Evolutionary conservation across 805 yeast species (phyloP), one percentile per base, ranked within the genome.

Genomic region (Gaillardinia entomophila): DNA sequence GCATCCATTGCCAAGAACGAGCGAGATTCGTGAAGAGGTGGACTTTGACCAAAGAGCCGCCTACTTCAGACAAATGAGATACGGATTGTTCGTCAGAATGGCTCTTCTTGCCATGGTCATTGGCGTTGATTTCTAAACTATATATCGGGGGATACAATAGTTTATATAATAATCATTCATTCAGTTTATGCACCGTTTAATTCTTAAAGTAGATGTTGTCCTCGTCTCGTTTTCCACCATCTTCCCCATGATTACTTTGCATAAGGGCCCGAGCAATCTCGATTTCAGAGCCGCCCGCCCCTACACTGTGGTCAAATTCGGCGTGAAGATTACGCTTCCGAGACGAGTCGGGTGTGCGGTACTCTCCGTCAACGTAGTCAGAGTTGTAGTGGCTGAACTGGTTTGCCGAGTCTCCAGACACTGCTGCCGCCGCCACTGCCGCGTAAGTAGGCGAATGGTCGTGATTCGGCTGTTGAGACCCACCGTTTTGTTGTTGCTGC

Each of bases 1-100:
- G 95, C 99, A 92, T 61, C 99, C 99, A 59, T 77, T 92, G 51
- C 99, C 99, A 58, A 84, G 99, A 65, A 89, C 87, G 45, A 82
- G 79, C 52, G 99, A 92, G 68, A 90, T 92, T 49, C 84, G 84
- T 54, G 97, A 89, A 67, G 98, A 92, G 69, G 97, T 92, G 53
- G 99, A 92, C 62, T 92, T 90, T 56, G 99, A 92, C 66, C 97
- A 90, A 64, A 84, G 99, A 63, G 97, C 98, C 45, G 97, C 98
- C 38, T 92, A 92, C 71, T 92, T 92, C 75, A 84, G 99, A 77
- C 97, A 92, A 73, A 92, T 92, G 98, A 83, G 95, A 63, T 90
- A 92, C 58, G 99, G 99, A 41, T 73, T 92, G 60, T 92, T 82
- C 57, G 96, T 94, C 29, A 88, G 99, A 75, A 92, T 92, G 99